Evolutionary conservation across 2,329 filamentous ascomycete species (phyloP).

Genomic region (Penicillium fuscoglaucum): DNA sequence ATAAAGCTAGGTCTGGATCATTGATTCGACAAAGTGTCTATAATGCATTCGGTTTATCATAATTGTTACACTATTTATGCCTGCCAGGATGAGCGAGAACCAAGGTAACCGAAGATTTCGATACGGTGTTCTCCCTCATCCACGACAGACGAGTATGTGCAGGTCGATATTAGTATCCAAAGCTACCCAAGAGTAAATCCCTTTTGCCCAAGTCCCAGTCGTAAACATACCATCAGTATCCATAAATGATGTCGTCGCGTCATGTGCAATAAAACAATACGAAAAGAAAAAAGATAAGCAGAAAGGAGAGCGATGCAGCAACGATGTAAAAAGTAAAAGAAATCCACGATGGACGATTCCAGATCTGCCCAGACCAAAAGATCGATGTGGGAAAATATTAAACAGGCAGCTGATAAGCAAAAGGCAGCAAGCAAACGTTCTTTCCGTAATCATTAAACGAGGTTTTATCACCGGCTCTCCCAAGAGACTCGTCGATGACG

Average conservation of each 20-base stretch:
- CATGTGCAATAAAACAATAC: conserved; percentile 14
- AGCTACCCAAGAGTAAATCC: conserved; percentile 5
- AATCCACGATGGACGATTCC: conserved; percentile 13
- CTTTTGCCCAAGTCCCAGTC: neutral
- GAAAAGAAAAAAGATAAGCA: neutral
- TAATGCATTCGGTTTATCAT: neutral
- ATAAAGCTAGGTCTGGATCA: neutral
- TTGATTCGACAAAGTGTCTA: neutral
- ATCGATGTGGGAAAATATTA: neutral
- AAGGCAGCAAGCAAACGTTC: neutral
- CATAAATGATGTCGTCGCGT: conserved; percentile 16
- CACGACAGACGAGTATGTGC: neutral
- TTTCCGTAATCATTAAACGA: neutral
- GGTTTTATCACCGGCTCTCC: conserved; percentile 27
- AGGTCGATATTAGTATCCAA: conserved; percentile 18
- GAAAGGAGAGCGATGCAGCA: neutral
- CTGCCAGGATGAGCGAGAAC: neutral
- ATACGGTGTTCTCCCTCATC: neutral
- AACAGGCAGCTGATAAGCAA: neutral
- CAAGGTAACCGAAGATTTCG: neutral
- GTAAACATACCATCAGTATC: conserved; percentile 1
- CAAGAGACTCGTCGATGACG: conserved; percentile 29
- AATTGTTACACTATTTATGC: neutral
- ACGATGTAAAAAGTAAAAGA: neutral
- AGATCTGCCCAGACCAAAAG: conserved; percentile 1